phyloP scores from a whole-genome alignment of 2,329 filamentous ascomycete genomes.

The Microdochium paspali region DNA sequence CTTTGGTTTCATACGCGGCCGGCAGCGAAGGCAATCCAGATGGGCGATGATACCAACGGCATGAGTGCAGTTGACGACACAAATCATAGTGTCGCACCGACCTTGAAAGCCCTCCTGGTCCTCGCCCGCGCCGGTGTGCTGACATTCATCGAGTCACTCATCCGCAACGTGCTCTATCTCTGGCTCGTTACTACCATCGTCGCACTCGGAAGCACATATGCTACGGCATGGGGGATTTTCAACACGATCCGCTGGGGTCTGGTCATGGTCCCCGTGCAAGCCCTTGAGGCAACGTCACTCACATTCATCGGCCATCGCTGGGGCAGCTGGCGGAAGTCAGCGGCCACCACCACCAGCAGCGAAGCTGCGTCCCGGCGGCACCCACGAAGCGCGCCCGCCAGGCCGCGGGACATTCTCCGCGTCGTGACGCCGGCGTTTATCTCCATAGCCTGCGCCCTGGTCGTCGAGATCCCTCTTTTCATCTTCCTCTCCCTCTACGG shows the following conservation, averaged over 20 bases:
- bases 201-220: constrained; percentile 52
- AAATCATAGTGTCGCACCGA: constrained; percentile 19
- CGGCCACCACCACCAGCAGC: constrained; percentile 9
- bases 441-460: constrained; percentile 42
- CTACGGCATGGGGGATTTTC: constrained; percentile 66
- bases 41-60: neutral
- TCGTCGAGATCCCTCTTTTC: constrained; percentile 52
- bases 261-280: constrained; percentile 63
- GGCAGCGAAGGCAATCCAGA: neutral
- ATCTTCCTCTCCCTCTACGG: constrained; percentile 53
- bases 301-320: constrained; percentile 60
- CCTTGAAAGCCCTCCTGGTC: constrained; percentile 31
- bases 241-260: constrained; percentile 67
- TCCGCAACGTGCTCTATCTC: constrained; percentile 61
- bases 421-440: constrained; percentile 43
- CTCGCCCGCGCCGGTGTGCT: constrained; percentile 47
- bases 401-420: constrained; percentile 9
- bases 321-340: constrained; percentile 35
- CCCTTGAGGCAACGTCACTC: constrained; percentile 55
- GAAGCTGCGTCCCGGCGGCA: constrained; percentile 14
- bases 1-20: constrained; percentile 22
- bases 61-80: neutral
- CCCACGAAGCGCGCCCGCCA: too few species aligned
- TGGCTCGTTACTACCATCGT: constrained; percentile 61
- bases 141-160: constrained; percentile 54